Base-by-base conservation (phyloP, 768 basidiomycete species). In the Suillus subalutaceus region DNA sequence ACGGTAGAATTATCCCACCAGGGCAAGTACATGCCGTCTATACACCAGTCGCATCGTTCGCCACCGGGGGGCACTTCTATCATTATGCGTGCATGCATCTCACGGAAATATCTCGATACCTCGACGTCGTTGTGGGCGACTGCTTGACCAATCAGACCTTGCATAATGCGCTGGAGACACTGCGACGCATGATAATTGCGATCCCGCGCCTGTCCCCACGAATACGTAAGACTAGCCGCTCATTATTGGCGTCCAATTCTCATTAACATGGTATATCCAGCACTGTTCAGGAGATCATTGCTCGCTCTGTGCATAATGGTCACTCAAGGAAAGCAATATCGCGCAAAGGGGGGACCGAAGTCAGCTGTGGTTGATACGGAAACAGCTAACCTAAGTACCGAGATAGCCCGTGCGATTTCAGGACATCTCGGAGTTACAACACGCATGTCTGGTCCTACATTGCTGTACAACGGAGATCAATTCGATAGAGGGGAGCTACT, bases 1-100 rank as follows among this genome's bases (percentile, higher is more conserved):
- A 6, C 9, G 5, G n/a, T 26, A 68, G 68, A 15, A 66, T 68
- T 46, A 66, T 67, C 53, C 65, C 67, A 0, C 68, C 68, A 0
- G 61, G 63, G 0, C 55, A 66, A 26, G 3, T 37, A 0, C 71
- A 72, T 38, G 1, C 37, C 0, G 63, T 72, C 0, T 72, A 58
- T 20, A 70, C 69, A 0, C 67, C 65, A 0, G 48, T 66, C 1
- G 66, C 62, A 1, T 13, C 59, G 0, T 66, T 72, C 18, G 64
- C 23, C 1, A 16, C 26, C 0, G 67, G 71, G 0, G 65, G 71
- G 0, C 63, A 70, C 15, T 70, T 65, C 20, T 70, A 37, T 26
- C 23, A 16, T 20, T 67, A 66, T 18, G 37, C 40, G 35, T 38
- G 57, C 23, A 30, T 66, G 41, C 67, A 67, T 26, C 41, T 67